Conservation (phyloP, 495 filamentous ascomycete genomes). For the Bacidia rubella region DNA sequence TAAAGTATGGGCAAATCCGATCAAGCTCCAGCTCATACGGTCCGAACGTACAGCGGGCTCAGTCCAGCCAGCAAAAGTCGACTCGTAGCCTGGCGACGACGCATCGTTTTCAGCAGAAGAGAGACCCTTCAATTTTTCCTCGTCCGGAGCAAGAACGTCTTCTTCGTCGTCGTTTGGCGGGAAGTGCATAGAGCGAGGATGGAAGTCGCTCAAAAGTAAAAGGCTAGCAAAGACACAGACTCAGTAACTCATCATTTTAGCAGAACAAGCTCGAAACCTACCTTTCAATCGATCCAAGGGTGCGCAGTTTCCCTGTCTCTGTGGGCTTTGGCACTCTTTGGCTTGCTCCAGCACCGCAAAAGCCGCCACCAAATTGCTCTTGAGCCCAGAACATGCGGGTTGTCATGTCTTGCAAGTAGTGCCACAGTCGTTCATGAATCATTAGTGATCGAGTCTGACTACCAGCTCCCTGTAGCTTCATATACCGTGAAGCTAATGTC, state of each 20-base stretch:
- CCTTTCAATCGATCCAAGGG: slow-evolving; percentile 82
- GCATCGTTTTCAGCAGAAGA: not conserved
- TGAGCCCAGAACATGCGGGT: slow-evolving; percentile 90
- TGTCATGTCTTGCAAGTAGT: slow-evolving; percentile 84
- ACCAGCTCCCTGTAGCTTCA: slow-evolving; percentile 64
- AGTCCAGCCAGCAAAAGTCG: slow-evolving; percentile 77
- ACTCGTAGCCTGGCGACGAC: slow-evolving; percentile 23
- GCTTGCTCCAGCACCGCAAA: slow-evolving; percentile 56
- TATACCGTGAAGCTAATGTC: slow-evolving; percentile 79
- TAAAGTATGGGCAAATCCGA: slow-evolving; percentile 78
- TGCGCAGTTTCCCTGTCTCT: slow-evolving; percentile 64
- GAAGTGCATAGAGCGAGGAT: slow-evolving; percentile 88
- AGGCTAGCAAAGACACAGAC: slow-evolving; percentile 28
- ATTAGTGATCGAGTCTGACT: slow-evolving; percentile 71
- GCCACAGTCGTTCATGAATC: slow-evolving; percentile 94
- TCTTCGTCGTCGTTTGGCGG: slow-evolving; percentile 73
- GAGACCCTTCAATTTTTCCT: slow-evolving; percentile 11
- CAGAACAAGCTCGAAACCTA: not conserved
- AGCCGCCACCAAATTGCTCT: slow-evolving; percentile 81
- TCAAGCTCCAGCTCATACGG: slow-evolving; percentile 96
- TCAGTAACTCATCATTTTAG: not conserved
- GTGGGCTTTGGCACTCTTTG: slow-evolving; percentile 38
- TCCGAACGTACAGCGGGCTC: slow-evolving; percentile 95
- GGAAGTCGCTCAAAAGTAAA: slow-evolving; percentile 91
- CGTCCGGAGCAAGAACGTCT: slow-evolving; percentile 37